These are phyloP conservation scores for Phytopythium chamaehyphon DNA, from an alignment of 352 stramenopile species.

Conservation along the genomic window DNA sequence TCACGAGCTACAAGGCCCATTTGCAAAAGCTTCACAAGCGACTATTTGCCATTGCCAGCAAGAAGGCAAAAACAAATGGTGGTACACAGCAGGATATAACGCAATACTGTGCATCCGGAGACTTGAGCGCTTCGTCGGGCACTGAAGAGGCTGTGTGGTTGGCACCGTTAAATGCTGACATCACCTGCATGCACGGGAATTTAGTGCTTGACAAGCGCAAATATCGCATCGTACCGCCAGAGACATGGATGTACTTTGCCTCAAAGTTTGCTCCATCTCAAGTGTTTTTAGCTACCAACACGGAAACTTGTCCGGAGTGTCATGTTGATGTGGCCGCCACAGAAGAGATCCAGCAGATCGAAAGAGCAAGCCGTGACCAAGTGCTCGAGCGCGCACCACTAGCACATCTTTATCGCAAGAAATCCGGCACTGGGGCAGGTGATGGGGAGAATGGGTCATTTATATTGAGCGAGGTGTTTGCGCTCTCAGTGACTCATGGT, in stretches of 20 bases:
- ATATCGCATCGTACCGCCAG: slow-evolving; percentile 41
- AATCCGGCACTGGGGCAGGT: slow-evolving; percentile 11
- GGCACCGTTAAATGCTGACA: slow-evolving; percentile 60
- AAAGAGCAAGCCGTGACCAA: slow-evolving; percentile 51
- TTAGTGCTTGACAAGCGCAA: slow-evolving; percentile 64
- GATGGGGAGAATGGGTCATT: slow-evolving; percentile 19
- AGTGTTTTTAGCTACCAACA: slow-evolving; percentile 28
- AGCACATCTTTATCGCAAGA: slow-evolving; percentile 45
- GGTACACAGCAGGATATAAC: slow-evolving; percentile 11
- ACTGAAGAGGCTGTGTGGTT: slow-evolving; percentile 26
- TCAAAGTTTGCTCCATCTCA: slow-evolving; percentile 41
- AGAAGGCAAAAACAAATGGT: slow-evolving; percentile 18
- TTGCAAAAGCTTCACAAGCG: slow-evolving; percentile 46
- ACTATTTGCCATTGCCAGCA: slow-evolving; percentile 22
- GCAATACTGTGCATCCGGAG: slow-evolving; percentile 8
- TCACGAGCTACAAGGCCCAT: slow-evolving; percentile 66
- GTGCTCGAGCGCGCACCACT: slow-evolving; percentile 51
- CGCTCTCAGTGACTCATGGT: slow-evolving; percentile 15
- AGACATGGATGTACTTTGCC: slow-evolving; percentile 64
- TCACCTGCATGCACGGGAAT: slow-evolving; percentile 65
- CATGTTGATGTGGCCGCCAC: slow-evolving; percentile 38
- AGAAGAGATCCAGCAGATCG: slow-evolving; percentile 48
- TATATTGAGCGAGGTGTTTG: slow-evolving; percentile 43
- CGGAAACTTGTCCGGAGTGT: slow-evolving; percentile 48
- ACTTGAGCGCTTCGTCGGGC: neutral